Percentiles rank a stretch among this genome's conserved stretches.
Evolutionary conservation across 2,329 filamentous ascomycete genomes (phyloP).

Genomic region (Curvularia spicifera): DNA sequence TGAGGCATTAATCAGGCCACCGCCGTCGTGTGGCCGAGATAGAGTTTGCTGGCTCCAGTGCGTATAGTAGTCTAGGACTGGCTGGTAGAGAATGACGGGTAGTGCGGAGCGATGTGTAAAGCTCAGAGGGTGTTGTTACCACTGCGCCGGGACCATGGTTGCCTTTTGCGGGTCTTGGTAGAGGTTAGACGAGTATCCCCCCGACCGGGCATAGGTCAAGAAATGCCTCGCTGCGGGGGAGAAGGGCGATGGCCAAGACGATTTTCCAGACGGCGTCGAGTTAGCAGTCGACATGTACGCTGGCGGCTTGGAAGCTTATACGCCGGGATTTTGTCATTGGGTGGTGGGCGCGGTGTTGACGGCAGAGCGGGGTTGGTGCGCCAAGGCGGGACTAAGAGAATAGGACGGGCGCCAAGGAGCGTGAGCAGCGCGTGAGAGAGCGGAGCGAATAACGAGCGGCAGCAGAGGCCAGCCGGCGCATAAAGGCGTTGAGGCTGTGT

Average conservation of each 20-base stretch:
- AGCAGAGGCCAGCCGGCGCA: slow-evolving; percentile 27
- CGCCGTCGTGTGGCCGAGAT: slow-evolving; percentile 18
- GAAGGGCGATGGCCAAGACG: slow-evolving; percentile 18
- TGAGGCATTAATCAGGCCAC: slow-evolving; percentile 7
- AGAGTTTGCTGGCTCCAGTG: slow-evolving; percentile 25
- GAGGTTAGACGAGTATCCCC: slow-evolving; percentile 22
- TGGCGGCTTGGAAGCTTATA: not conserved
- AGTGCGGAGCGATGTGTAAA: slow-evolving; percentile 7
- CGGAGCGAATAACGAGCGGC: slow-evolving; percentile 28
- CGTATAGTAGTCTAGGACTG: slow-evolving; percentile 18
- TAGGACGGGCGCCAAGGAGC: slow-evolving; percentile 14
- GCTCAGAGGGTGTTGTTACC: slow-evolving; percentile 27
- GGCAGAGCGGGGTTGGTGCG: slow-evolving; percentile 13
- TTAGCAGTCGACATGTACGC: not conserved
- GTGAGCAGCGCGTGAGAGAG: slow-evolving; percentile 20
- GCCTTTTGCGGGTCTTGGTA: slow-evolving; percentile 24
- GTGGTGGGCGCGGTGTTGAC: slow-evolving; percentile 7
- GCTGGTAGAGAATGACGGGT: slow-evolving; percentile 10
- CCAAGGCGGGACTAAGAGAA: slow-evolving; percentile 25
- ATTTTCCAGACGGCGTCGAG: slow-evolving; percentile 11
- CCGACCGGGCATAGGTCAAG: slow-evolving; percentile 13
- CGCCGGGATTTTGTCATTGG: slow-evolving; percentile 1
- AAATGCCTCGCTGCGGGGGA: slow-evolving; percentile 14
- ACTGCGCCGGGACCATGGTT: slow-evolving; percentile 18
- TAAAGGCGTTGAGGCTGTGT: slow-evolving; percentile 46